phyloP scores from a whole-genome alignment of 1,139 yeast genomes.

The Suhomyces ambrosiae region DNA sequence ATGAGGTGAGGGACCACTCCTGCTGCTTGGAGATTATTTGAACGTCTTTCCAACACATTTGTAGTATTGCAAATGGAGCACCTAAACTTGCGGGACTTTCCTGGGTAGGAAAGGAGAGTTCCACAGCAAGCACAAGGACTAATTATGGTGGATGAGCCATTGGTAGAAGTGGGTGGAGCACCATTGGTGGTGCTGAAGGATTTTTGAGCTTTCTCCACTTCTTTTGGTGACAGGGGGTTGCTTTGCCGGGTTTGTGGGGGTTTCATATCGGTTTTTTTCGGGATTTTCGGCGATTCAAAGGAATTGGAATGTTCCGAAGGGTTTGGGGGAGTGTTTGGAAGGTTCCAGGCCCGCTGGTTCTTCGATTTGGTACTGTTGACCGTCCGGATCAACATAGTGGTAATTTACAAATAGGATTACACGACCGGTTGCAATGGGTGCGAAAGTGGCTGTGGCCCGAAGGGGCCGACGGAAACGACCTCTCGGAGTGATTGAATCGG shows the following conservation, averaged over 20 bases:
- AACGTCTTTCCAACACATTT: constrained; percentile 28
- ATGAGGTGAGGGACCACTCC: constrained; percentile 22
- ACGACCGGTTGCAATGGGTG: constrained; percentile 10
- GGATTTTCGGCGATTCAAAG: not conserved
- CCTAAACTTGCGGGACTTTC: constrained; percentile 47
- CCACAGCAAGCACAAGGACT: constrained; percentile 55
- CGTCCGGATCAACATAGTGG: constrained; percentile 4
- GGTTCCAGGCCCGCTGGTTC: constrained; percentile 4
- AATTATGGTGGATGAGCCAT: constrained; percentile 1
- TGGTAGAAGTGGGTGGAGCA: not conserved
- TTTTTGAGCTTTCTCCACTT: not conserved
- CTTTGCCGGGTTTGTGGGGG: not conserved
- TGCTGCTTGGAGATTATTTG: constrained; percentile 5
- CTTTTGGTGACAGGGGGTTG: constrained; percentile 2
- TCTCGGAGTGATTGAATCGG: too few species aligned
- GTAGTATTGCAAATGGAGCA: constrained; percentile 62
- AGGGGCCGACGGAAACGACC: too few species aligned
- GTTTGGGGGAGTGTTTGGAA: not conserved
- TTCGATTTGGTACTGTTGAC: constrained; percentile 4
- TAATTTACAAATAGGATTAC: constrained; percentile 6
- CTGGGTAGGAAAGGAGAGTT: constrained; percentile 53
- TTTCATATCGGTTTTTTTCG: not conserved
- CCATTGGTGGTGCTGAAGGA: too few species aligned
- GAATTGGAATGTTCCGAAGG: not conserved
- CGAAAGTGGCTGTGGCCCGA: constrained; percentile 8